phyloP scores from a whole-genome alignment of 2,329 filamentous ascomycete genomes.

The Chalaropsis ovoidea region DNA sequence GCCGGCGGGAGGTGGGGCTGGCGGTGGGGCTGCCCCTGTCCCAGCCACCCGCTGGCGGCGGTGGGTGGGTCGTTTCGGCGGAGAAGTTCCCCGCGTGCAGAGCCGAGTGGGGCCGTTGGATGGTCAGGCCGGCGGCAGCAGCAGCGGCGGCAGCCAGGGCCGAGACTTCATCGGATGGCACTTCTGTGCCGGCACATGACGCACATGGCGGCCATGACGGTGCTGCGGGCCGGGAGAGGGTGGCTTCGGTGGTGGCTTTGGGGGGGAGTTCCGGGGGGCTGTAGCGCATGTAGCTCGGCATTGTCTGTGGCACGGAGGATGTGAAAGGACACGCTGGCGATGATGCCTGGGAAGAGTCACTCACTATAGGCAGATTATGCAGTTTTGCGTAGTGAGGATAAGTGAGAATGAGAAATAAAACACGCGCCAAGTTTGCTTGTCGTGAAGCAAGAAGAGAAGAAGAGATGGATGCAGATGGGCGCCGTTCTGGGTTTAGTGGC shows the following conservation, averaged over 20 bases:
- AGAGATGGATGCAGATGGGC: too few relatives aligned
- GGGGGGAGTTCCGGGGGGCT: background rate
- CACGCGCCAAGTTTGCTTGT: too few relatives aligned
- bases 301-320: background rate
- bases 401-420: too few relatives aligned
- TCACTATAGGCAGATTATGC: too few relatives aligned
- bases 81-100: constrained; percentile 58
- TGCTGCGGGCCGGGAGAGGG: background rate
- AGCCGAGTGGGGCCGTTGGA: constrained; percentile 73
- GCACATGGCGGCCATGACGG: background rate
- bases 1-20: background rate
- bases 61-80: constrained; percentile 33
- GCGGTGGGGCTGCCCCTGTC: background rate
- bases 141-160: background rate
- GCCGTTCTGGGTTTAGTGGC: too few relatives aligned
- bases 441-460: too few relatives aligned
- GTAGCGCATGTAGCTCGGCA: constrained; percentile 5
- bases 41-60: background rate
- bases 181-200: background rate
- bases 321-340: background rate
- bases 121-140: constrained; percentile 38
- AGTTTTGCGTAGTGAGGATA: too few relatives aligned
- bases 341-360: too few relatives aligned
- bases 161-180: background rate
- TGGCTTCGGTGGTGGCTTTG: background rate